A percentile compares a stretch with the other conserved stretches of the same genome.
Evolutionary conservation across 306 rosid species (phyloP).

Genomic region (Sicyos baderoa): DNA sequence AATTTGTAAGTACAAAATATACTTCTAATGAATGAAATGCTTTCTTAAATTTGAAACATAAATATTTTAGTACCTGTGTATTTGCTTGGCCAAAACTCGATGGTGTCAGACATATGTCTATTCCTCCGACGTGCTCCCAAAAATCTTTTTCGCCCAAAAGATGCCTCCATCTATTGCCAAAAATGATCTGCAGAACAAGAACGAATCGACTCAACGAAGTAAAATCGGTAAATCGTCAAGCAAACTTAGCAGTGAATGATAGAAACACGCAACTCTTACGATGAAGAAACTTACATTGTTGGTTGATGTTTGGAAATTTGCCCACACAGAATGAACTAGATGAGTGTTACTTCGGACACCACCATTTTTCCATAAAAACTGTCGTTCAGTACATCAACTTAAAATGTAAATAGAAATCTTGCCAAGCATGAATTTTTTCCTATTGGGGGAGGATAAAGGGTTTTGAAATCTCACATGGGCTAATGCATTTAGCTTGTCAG

Average conservation of each 20-base stretch:
- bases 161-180: conserved; percentile 97
- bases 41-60: conserved; percentile 1
- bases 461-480: conserved; percentile 52
- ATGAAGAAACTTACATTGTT: conserved; percentile 59
- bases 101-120: conserved; percentile 81
- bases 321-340: conserved; percentile 92
- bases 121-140: conserved; percentile 95
- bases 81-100: conserved; percentile 98
- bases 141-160: conserved; percentile 82
- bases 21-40: too few species aligned
- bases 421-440: not conserved
- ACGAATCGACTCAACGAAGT: not conserved
- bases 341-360: conserved; percentile 58
- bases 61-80: conserved; percentile 51
- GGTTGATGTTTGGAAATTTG: conserved; percentile 86
- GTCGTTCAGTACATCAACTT: conserved; percentile 19
- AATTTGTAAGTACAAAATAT: too few species aligned
- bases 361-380: conserved; percentile 87
- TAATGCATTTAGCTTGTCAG: conserved; percentile 59
- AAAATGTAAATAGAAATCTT: conserved; percentile 7
- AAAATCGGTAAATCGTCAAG: not conserved
- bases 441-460: conserved; percentile 4
- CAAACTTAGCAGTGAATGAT: not conserved
- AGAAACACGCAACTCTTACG: not conserved
- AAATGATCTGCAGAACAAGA: conserved; percentile 53